A percentile compares a stretch with the other conserved stretches of the same genome.
phyloP scores from a whole-genome alignment of 1,284 basidiomycete species.

The Leccinum subrobustum region DNA sequence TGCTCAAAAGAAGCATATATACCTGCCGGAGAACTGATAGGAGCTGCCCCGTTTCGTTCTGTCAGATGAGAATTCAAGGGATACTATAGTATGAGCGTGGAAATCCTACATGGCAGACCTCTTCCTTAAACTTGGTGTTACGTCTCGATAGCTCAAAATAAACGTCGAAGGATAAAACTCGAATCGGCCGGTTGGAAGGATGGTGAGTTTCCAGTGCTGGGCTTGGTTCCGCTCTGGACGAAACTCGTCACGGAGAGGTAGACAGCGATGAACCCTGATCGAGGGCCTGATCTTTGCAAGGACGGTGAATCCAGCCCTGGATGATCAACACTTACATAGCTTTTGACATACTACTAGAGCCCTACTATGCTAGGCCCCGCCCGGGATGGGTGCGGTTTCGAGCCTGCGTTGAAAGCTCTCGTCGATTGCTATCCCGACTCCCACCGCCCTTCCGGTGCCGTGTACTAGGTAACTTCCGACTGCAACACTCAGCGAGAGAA shows the following conservation, averaged over 20 bases:
- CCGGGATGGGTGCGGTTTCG: too few relatives aligned
- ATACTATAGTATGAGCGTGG: not conserved
- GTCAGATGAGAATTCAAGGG: constrained; percentile 22
- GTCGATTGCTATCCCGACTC: too few relatives aligned
- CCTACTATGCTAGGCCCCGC: not conserved
- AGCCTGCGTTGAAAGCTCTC: not conserved
- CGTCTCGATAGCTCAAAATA: constrained; percentile 92
- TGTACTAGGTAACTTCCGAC: too few relatives aligned
- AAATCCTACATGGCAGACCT: constrained; percentile 42
- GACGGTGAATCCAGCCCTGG: not conserved
- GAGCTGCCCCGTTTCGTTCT: constrained; percentile 32
- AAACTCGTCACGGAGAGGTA: constrained; percentile 91
- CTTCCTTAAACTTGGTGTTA: constrained; percentile 93
- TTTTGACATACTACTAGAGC: too few relatives aligned
- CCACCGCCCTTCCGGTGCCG: too few relatives aligned
- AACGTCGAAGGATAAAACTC: constrained; percentile 97
- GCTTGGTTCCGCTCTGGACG: constrained; percentile 99
- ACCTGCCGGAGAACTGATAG: constrained; percentile 18
- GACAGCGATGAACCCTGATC: constrained; percentile 51
- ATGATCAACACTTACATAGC: too few relatives aligned
- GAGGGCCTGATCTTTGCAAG: not conserved
- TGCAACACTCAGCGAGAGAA: not conserved
- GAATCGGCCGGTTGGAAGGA: constrained; percentile 87
- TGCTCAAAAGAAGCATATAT: constrained; percentile 14
- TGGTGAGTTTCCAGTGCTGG: constrained; percentile 81